phyloP scores from a whole-genome alignment of 345 rosid genomes.

The Eucalyptus sp. region DNA sequence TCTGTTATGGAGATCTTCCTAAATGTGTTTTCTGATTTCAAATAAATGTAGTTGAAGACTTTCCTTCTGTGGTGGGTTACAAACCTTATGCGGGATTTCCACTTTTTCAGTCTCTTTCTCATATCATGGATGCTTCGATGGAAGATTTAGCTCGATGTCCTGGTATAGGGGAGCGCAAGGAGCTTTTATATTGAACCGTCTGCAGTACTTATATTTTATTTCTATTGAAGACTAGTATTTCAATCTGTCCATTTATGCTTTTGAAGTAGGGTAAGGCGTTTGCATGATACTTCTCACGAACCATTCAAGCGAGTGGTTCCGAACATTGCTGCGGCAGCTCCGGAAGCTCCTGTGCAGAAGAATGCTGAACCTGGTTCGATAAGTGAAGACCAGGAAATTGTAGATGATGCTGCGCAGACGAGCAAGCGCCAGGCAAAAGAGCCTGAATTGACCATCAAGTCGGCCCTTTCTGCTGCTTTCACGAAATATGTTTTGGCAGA shows the following conservation, averaged over 20 bases:
- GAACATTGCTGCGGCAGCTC: slow-evolving; percentile 18
- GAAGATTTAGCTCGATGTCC: slow-evolving; percentile 92
- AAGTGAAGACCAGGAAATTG: slow-evolving; percentile 24
- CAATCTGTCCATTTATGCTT: not conserved
- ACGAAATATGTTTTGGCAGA: slow-evolving; percentile 27
- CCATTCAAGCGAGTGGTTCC: slow-evolving; percentile 67
- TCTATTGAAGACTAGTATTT: not conserved
- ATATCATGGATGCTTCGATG: slow-evolving; percentile 84
- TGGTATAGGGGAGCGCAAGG: slow-evolving; percentile 89
- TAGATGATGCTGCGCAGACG: slow-evolving; percentile 16
- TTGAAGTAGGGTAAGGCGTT: slow-evolving; percentile 58
- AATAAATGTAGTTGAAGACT: not conserved
- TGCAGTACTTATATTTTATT: not conserved
- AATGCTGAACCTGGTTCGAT: slow-evolving; percentile 18
- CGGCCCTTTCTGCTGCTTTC: slow-evolving; percentile 66
- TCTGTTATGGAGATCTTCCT: not conserved
- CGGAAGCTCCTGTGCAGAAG: slow-evolving; percentile 21
- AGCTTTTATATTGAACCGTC: not conserved
- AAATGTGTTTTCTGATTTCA: not conserved
- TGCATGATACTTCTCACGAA: slow-evolving; percentile 79
- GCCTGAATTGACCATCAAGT: slow-evolving; percentile 44
- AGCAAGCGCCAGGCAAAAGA: slow-evolving; percentile 43
- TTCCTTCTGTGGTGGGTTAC: not conserved
- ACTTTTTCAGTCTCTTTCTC: slow-evolving; percentile 51
- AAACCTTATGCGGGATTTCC: not conserved